Evolutionary conservation across 345 rosid species (phyloP), one percentile per base, ranked within the genome.

Genomic region (Triadica sebifera): DNA sequence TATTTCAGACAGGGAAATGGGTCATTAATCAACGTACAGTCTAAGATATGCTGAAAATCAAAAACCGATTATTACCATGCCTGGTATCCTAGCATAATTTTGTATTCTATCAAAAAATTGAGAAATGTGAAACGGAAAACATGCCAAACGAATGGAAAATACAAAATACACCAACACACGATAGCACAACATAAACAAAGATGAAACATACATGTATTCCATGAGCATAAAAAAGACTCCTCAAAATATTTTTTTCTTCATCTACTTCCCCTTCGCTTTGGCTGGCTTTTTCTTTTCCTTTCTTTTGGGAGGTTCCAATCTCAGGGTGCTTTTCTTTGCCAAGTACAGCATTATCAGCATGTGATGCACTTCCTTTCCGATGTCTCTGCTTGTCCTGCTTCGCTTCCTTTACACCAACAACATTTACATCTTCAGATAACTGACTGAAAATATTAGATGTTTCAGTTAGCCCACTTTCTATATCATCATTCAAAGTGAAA

Each of bases 391-490:
- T 78, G 63, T 77, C 64, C 72, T 60, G 65, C 74, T 66, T 78
- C 67, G 74, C 87, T 67, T 78, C 74, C 80, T 79, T 87, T 67
- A 67, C 67, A 24, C 91, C 94, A 81, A 91, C 78, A 69, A 93
- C 79, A 85, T 82, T 85, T 73, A 91, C 87, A 64, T 88, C 99
- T 66, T 86, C 95, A 51, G 85, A 72, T 65, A 95, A 77, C 89
- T 95, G 98, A 75, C 98, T 71, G 75, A 95, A 95, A 59, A 95
- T 89, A 79, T 89, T 85, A 50, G 91, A 93, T 13, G 99, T 95
- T 82, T 95, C 99, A 0, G 99, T 93, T 52, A 88, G 80, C 8
- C 84, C 89, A 64, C 82, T 76, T 56, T 86, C 90, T 38, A 81
- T 92, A 39, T 93, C 91, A 77, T 95, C 99, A 52, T 81, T 90